Conservation (phyloP, 2,329 filamentous ascomycete genomes). For the Monilinia fructicola region DNA sequence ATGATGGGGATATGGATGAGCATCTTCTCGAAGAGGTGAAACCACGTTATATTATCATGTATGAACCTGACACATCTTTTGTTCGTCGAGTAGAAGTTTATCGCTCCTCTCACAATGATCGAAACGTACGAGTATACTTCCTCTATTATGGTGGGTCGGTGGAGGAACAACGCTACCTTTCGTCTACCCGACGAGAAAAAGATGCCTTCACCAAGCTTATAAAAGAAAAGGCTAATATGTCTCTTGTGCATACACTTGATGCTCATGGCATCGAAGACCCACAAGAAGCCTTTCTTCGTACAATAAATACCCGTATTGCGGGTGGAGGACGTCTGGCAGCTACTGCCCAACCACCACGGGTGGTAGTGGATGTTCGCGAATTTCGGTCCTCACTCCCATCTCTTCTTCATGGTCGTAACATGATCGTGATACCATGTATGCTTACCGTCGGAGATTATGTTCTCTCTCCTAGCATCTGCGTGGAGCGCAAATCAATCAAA, state of each 20-base stretch:
- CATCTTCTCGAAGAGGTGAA: constrained; percentile 93
- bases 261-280: constrained; percentile 70
- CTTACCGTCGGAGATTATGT: constrained; percentile 96
- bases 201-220: constrained; percentile 94
- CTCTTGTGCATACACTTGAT: constrained; percentile 77
- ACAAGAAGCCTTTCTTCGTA: constrained; percentile 88
- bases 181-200: constrained; percentile 88
- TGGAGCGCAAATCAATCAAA: constrained; percentile 90
- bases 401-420: constrained; percentile 82
- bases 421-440: constrained; percentile 90
- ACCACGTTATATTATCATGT: constrained; percentile 97
- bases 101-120: constrained; percentile 85
- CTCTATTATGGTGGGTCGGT: constrained; percentile 94
- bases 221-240: constrained; percentile 91
- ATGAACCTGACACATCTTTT: constrained; percentile 92
- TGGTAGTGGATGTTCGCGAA: constrained; percentile 94
- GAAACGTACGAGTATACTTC: constrained; percentile 91
- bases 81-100: constrained; percentile 95
- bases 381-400: constrained; percentile 92
- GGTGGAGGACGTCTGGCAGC: constrained; percentile 83
- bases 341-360: constrained; percentile 81
- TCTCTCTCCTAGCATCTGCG: constrained; percentile 83
- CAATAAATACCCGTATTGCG: constrained; percentile 94
- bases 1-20: constrained; percentile 94
- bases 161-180: constrained; percentile 91